phyloP scores from a whole-genome alignment of 2,329 filamentous ascomycete species.

The Fusarium poae region DNA sequence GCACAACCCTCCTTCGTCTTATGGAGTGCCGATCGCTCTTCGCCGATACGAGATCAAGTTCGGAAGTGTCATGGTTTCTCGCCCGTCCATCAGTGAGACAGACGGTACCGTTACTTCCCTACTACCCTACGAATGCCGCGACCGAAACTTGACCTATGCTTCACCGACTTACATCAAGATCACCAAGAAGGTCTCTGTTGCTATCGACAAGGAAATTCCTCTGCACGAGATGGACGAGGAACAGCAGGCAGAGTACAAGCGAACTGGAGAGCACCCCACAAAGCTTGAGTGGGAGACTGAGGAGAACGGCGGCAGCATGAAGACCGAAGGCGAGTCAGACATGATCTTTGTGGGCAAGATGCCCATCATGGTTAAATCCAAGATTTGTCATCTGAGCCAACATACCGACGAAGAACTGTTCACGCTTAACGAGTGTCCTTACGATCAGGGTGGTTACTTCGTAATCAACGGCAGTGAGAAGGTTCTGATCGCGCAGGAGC shows the following conservation, averaged over 20 bases:
- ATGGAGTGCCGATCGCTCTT: constrained; percentile 84
- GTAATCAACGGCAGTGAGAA: constrained; percentile 99
- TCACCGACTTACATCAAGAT: constrained; percentile 92
- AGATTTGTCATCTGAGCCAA: constrained; percentile 89
- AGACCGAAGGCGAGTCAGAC: constrained; percentile 69
- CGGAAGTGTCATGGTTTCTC: constrained; percentile 87
- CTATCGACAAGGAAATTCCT: constrained; percentile 78
- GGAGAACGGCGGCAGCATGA: constrained; percentile 66
- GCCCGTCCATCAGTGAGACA: constrained; percentile 91
- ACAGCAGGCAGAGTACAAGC: constrained; percentile 67
- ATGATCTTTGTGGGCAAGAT: constrained; percentile 94
- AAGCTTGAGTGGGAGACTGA: constrained; percentile 73
- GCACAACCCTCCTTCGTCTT: constrained; percentile 80
- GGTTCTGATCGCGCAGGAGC: constrained; percentile 96
- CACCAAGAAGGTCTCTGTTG: constrained; percentile 84
- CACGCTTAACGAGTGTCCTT: constrained; percentile 94
- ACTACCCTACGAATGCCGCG: constrained; percentile 92
- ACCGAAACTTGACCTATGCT: constrained; percentile 96
- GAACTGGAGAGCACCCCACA: constrained; percentile 69
- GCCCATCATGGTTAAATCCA: constrained; percentile 97
- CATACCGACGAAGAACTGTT: constrained; percentile 89
- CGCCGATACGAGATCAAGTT: constrained; percentile 97
- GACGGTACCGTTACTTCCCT: constrained; percentile 89
- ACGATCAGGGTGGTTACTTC: constrained; percentile 98
- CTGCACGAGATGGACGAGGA: constrained; percentile 77